Percentiles rank a stretch among this genome's conserved stretches.
Evolutionary conservation across 2,329 filamentous ascomycete species (phyloP).

Genomic region (Thelonectria blattea): DNA sequence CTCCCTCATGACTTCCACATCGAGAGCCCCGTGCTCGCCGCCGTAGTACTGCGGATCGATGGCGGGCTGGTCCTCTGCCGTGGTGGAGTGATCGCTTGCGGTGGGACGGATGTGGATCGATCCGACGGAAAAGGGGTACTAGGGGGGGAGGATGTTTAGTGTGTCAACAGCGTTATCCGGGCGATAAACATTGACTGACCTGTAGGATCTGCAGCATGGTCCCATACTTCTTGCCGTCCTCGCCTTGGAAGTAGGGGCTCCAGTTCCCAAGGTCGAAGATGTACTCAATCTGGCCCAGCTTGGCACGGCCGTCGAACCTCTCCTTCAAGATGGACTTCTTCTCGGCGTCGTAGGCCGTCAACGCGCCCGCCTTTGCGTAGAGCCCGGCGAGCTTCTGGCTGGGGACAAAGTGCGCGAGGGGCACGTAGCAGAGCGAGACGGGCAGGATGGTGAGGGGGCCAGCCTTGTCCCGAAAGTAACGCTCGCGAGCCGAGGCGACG

Average conservation of each 20-base stretch:
- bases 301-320: constrained; percentile 41
- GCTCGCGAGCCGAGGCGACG: constrained; percentile 42
- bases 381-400: constrained; percentile 32
- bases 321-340: constrained; percentile 40
- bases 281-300: constrained; percentile 55
- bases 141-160: background rate
- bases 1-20: constrained; percentile 51
- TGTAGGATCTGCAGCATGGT: constrained; percentile 58
- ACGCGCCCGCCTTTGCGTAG: constrained; percentile 24
- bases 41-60: constrained; percentile 53
- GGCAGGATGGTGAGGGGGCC: constrained; percentile 50
- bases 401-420: constrained; percentile 44
- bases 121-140: constrained; percentile 56
- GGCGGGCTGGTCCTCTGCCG: constrained; percentile 38
- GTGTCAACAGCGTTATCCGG: background rate
- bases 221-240: constrained; percentile 51
- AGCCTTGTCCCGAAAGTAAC: constrained; percentile 37
- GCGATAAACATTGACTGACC: background rate
- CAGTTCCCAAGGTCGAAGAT: constrained; percentile 57
- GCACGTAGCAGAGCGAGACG: constrained; percentile 50
- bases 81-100: constrained; percentile 10
- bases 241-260: constrained; percentile 45
- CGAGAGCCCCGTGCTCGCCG: constrained; percentile 47
- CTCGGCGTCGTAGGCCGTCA: constrained; percentile 30
- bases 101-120: constrained; percentile 51